Evolutionary conservation across 176 grass and related monocot genomes (phyloP), one percentile per base, ranked within the genome.

Genomic region (Pontederia crassipes): DNA sequence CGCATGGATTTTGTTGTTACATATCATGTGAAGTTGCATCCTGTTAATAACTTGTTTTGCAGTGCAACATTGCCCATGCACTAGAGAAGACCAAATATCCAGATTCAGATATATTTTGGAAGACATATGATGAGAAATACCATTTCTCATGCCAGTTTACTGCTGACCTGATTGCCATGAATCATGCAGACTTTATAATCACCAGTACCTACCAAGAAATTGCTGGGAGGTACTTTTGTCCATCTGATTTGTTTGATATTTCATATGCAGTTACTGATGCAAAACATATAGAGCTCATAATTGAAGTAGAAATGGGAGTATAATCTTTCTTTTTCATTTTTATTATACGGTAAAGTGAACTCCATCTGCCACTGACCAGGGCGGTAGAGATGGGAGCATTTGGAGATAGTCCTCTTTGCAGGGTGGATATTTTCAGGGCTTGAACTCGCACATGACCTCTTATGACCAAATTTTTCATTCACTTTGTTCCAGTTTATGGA

Each of bases 201-300:
- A 98, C 93, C 11, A 98, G 93, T 74, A 98, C 93, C 17, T 98
- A 92, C 53, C 93, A 98, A 78, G 93, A 98, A 88, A 98, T 98
- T 68, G 84, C 87, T 52, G 93, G 93, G 85, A 98, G 93, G 93
- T 98, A 81, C 32, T 90, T 8, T 76, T 51, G 3, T 63, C 50
- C 8, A 65, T 70, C 35, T 68, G 10, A 13, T 61, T 18, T 56
- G 48, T 5, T 79, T 62, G 12, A 8, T 53, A 27, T 66, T 66
- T 13, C 10, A 50, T 49, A 55, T 11, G 8, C 47, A 2, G 63
- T 70, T 49, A 10, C 11, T 46, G 13, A 35, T 40, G 32, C 32
- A 40, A 40, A 40, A 40, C 28, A 40, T 61, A 15, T 61, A 13
- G 14, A 13, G 6, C 32, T 40, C 32, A 40, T 40, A 40, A 40